Base-by-base conservation (phyloP, 208 protist species). In the Sergeia podlipaevii region DNA sequence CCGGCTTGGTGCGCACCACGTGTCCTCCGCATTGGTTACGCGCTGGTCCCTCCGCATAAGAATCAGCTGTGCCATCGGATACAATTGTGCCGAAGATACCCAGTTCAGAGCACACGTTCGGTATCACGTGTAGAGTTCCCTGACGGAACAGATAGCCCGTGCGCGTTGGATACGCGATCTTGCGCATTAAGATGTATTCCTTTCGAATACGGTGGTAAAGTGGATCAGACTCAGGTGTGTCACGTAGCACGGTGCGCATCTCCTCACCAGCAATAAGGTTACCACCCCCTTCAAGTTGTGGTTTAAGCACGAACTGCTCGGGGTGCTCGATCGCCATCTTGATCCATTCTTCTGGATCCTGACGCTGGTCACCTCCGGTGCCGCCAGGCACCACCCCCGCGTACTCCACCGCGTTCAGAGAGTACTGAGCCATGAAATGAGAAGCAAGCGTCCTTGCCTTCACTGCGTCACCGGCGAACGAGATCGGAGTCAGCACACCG, bases 201-300 rank as follows among this genome's bases (percentile, higher is more conserved):
- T 80, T 70, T 1, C 83, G 74, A 7, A 94, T 74, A 24, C 65
- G 60, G 8, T 57, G 20, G 55, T 77, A 86, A 28, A 74, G 41
- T 4, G 56, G 45, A 10, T 26, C 29, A 15, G 24, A 28, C 26
- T 29, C 50, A 3, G 47, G 49, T 4, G 45, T 73, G 15, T 61
- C 51, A 3, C 64, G 33, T 43, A 95, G 67, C 45, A 89, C 28
- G 21, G 60, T 33, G 24, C 50, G 55, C 77, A 98, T 95, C 11
- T 54, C 60, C 20, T 77, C 68, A 23, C 83, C 86, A 11, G 89
- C 77, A 38, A 97, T 74, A 18, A 97, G 68, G 77, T 96, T 96
- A 10, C 97, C 97, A 21, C 96, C 96, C 36, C 96, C 97, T 61
- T 98, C 97, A 33, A 97, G 78, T 66, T 98, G 93, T 34, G 97